A percentile compares a stretch with the other conserved stretches of the same genome.
phyloP scores from a whole-genome alignment of 169 alveolate species.

The Eimeria maxima region DNA sequence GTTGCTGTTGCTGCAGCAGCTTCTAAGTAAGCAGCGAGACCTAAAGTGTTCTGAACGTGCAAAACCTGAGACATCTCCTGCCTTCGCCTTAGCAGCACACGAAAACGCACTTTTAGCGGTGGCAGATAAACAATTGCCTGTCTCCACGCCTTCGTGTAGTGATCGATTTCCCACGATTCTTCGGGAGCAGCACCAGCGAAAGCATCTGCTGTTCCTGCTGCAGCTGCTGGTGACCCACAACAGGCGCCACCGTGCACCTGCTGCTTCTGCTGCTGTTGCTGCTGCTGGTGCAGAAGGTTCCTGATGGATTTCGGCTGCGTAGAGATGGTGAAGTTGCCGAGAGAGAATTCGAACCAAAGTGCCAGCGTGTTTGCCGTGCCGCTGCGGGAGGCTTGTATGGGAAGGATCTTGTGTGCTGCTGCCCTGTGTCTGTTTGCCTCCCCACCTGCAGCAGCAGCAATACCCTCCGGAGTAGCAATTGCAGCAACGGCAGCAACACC shows the following conservation, averaged over 20 bases:
- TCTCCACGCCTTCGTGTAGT: slow-evolving; percentile 44
- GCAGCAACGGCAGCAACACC: not conserved
- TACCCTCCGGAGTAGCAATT: not conserved
- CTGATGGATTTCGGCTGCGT: slow-evolving; percentile 37
- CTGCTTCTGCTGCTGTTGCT: not conserved
- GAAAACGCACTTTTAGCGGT: not conserved
- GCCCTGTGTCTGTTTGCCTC: not conserved
- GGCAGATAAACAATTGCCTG: not conserved
- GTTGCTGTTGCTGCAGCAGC: not conserved
- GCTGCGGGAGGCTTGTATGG: slow-evolving; percentile 5
- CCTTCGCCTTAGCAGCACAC: not conserved
- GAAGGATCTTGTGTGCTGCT: not conserved
- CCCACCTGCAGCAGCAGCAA: slow-evolving; percentile 28
- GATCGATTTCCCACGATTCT: not conserved
- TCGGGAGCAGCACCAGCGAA: not conserved
- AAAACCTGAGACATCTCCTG: too few species aligned
- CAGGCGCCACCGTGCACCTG: too few species aligned
- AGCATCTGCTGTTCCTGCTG: not conserved
- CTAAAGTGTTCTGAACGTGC: too few species aligned
- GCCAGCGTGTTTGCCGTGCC: slow-evolving; percentile 28
- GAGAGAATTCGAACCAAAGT: slow-evolving; percentile 32
- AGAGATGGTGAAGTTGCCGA: slow-evolving; percentile 9
- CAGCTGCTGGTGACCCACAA: not conserved
- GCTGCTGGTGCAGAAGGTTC: slow-evolving; percentile 9
- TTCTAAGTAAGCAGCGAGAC: too few species aligned